phyloP scores from a whole-genome alignment of 805 yeast genomes.

The Danielia reshetovae region DNA sequence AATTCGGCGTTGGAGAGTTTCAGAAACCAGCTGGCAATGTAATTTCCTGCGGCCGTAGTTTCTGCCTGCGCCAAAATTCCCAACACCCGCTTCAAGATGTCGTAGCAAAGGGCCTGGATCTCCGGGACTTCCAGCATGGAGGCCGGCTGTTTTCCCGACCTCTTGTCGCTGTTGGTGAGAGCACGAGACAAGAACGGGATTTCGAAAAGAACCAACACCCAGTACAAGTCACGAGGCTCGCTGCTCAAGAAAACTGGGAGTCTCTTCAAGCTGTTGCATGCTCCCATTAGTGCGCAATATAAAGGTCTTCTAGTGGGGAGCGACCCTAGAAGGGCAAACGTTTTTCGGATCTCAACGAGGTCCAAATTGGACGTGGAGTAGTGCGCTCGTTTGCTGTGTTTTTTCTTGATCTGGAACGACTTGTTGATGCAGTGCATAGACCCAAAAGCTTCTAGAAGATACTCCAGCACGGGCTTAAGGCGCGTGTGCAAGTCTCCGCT shows the following conservation, averaged over 20 bases:
- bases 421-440: constrained; percentile 44
- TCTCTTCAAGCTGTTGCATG: constrained; percentile 49
- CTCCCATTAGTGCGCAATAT: constrained; percentile 49
- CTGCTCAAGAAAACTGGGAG: constrained; percentile 33
- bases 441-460: constrained; percentile 46
- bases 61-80: constrained; percentile 62
- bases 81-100: constrained; percentile 61
- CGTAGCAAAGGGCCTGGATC: constrained; percentile 57
- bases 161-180: constrained; percentile 29
- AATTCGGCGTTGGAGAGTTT: constrained; percentile 42
- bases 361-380: constrained; percentile 49
- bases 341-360: constrained; percentile 40
- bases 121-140: constrained; percentile 45
- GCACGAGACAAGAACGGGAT: constrained; percentile 59
- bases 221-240: constrained; percentile 44
- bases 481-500: constrained; percentile 24
- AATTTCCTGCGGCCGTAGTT: constrained; percentile 30
- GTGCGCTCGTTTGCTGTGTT: constrained; percentile 25
- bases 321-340: constrained; percentile 43
- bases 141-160: constrained; percentile 10
- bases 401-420: constrained; percentile 45
- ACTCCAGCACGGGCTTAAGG: constrained; percentile 49
- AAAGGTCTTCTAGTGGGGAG: constrained; percentile 63
- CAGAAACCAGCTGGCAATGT: constrained; percentile 55
- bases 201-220: constrained; percentile 65